These are phyloP conservation scores for Zygnema circumcarinatum DNA, from an alignment of 139 green algal genomes.

Conservation along the genomic window DNA sequence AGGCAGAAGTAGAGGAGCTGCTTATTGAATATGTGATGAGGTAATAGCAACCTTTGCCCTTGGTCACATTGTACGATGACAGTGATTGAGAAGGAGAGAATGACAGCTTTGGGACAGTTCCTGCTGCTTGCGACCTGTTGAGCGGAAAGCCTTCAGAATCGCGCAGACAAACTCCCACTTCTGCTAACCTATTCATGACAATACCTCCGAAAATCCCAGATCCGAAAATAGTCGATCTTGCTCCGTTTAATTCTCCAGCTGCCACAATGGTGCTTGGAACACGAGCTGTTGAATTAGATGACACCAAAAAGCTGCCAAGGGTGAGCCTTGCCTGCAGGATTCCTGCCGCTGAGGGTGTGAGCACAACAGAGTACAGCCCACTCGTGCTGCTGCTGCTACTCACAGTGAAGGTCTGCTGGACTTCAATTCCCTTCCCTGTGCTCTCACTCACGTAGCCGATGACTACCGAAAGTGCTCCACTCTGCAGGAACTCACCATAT, in stretches of 20 bases:
- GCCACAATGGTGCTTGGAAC: background rate
- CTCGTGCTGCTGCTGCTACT: background rate
- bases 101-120: background rate
- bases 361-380: background rate
- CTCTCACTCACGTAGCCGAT: conserved; percentile 3
- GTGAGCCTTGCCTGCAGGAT: conserved; percentile 1
- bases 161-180: conserved; percentile 6
- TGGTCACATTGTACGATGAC: background rate
- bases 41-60: conserved; percentile 6
- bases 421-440: background rate
- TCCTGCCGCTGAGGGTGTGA: conserved; percentile 7
- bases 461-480: background rate
- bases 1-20: background rate
- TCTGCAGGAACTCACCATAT: background rate
- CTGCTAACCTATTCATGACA: background rate
- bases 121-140: background rate
- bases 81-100: background rate
- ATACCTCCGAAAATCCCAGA: background rate
- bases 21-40: background rate
- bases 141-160: conserved; percentile 30
- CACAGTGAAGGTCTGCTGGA: background rate
- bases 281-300: background rate
- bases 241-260: background rate
- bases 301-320: background rate
- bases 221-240: background rate